Evolutionary conservation across 148 eudicot species (phyloP).

Genomic region (Vaccinium vitisidaea): DNA sequence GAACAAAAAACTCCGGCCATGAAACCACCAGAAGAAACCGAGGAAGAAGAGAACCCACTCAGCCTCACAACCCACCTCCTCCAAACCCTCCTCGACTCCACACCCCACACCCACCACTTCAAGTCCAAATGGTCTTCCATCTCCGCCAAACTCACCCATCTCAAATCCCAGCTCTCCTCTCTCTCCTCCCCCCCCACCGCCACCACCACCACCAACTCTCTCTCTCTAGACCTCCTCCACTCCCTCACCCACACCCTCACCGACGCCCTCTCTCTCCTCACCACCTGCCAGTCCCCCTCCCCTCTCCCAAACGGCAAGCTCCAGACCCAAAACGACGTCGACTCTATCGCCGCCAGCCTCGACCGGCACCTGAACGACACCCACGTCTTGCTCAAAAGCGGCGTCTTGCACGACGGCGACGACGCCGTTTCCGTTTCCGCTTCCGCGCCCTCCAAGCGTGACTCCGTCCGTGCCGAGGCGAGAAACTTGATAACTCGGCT

Average conservation of each 20-base stretch:
- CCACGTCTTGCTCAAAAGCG: slow-evolving; percentile 45
- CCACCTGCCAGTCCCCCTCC: slow-evolving; percentile 29
- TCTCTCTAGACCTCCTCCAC: slow-evolving; percentile 43
- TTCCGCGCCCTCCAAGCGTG: slow-evolving; percentile 22
- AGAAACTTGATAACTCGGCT: slow-evolving; percentile 61
- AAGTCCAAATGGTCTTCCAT: slow-evolving; percentile 65
- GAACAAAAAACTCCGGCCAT: slow-evolving; percentile 24
- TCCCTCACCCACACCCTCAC: slow-evolving; percentile 48
- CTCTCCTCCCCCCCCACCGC: slow-evolving; percentile 16
- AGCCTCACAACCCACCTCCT: slow-evolving; percentile 26
- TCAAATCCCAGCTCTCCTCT: slow-evolving; percentile 44
- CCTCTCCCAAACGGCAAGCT: slow-evolving; percentile 56
- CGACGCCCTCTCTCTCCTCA: slow-evolving; percentile 45
- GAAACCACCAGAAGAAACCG: slow-evolving; percentile 27
- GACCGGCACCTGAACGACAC: slow-evolving; percentile 50
- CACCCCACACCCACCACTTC: slow-evolving; percentile 47
- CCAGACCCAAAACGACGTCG: slow-evolving; percentile 70
- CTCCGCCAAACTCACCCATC: slow-evolving; percentile 50
- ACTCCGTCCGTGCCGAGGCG: slow-evolving; percentile 41
- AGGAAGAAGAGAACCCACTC: neutral
- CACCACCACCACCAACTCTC: slow-evolving; percentile 23
- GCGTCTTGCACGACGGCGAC: slow-evolving; percentile 26
- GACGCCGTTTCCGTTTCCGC: neutral
- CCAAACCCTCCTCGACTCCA: slow-evolving; percentile 37
- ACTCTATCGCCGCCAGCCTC: slow-evolving; percentile 49